A percentile compares a stretch with the other conserved stretches of the same genome.
Conservation (phyloP, 2,329 filamentous ascomycete genomes). For the Trichophyton rubrum region DNA sequence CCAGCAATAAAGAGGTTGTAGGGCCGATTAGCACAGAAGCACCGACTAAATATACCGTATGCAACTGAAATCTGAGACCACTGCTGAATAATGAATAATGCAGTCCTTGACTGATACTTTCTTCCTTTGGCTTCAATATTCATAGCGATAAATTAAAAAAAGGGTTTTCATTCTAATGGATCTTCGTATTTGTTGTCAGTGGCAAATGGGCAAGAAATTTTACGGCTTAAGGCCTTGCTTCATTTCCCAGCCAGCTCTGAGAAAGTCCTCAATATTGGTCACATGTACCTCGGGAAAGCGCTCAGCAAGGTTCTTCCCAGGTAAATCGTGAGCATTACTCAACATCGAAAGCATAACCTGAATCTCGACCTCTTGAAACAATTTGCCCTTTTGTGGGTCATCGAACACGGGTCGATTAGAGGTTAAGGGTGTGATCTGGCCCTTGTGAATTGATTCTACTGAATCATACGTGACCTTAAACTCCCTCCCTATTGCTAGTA, state of each 20-base stretch:
- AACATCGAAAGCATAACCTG: constrained; percentile 4
- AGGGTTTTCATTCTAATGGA: no score
- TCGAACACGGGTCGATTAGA: neutral
- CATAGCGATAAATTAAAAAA: no score
- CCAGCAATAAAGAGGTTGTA: no score
- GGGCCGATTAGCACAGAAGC: no score
- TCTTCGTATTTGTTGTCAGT: no score
- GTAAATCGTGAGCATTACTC: neutral
- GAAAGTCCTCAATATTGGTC: neutral
- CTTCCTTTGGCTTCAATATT: no score
- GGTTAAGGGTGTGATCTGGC: neutral
- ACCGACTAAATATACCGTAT: no score
- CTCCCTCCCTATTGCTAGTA: neutral
- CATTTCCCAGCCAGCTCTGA: neutral
- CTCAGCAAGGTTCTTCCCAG: neutral
- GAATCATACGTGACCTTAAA: constrained; percentile 1
- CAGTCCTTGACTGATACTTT: no score
- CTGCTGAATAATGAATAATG: no score
- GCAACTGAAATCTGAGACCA: no score
- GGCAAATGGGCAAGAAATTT: neutral
- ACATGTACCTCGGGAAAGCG: neutral
- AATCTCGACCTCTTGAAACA: neutral
- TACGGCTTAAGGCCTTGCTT: neutral
- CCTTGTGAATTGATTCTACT: neutral
- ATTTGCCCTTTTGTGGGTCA: neutral